phyloP scores from a whole-genome alignment of 2,329 filamentous ascomycete genomes.

The Lomentospora prolificans region DNA sequence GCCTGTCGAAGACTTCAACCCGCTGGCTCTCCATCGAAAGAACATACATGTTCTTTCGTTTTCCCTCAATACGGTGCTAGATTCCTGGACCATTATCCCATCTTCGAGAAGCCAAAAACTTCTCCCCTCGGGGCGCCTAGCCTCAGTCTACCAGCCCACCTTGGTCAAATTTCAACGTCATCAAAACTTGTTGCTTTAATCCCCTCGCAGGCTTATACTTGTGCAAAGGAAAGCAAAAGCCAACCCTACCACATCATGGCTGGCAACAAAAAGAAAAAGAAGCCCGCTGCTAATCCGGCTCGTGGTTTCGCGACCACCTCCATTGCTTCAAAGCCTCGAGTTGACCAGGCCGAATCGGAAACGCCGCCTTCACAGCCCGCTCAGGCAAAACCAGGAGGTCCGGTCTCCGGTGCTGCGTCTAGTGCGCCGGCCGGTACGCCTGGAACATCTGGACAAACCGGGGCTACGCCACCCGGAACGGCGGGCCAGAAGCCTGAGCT shows the following conservation, averaged over 20 bases:
- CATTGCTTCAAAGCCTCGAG: conserved; percentile 69
- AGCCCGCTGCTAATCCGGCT: conserved; percentile 75
- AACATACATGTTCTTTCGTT: no score
- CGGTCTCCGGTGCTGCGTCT: not conserved
- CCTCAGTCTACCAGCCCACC: not conserved
- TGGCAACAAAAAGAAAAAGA: conserved; percentile 72
- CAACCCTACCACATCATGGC: conserved; percentile 1
- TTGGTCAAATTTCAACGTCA: no score
- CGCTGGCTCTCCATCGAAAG: no score
- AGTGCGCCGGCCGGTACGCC: conserved; percentile 9
- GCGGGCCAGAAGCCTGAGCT: conserved; percentile 31
- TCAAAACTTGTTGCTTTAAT: no score
- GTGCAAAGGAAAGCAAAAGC: no score
- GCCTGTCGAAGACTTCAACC: no score
- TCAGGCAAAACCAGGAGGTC: conserved; percentile 13
- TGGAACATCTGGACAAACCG: conserved; percentile 1
- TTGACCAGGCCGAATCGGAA: conserved; percentile 40
- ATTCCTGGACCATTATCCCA: no score
- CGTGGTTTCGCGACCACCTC: conserved; percentile 92
- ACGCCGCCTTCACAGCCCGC: conserved; percentile 13
- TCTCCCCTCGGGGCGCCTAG: not conserved
- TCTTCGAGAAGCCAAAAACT: not conserved
- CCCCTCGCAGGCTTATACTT: no score
- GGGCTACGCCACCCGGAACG: not conserved
- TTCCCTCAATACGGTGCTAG: no score